Evolutionary conservation across 495 filamentous ascomycete genomes (phyloP).

Genomic region (Evernia prunastri): DNA sequence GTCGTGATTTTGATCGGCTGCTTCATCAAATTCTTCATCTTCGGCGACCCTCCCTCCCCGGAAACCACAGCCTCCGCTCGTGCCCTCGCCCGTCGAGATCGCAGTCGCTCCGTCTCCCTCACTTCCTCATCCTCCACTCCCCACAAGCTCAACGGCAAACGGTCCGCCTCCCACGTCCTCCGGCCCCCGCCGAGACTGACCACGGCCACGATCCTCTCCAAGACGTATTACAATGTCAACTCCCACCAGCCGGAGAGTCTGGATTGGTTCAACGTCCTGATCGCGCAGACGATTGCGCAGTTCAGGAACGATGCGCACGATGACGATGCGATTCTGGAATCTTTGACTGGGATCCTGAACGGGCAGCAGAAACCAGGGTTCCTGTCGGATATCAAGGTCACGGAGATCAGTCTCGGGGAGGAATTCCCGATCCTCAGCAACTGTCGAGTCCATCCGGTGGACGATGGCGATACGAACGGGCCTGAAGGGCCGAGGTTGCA

Average conservation of each 20-base stretch:
- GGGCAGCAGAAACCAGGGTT: conserved; percentile 80
- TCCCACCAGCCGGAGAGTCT: conserved; percentile 97
- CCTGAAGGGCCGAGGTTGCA: conserved; percentile 67
- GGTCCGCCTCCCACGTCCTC: conserved; percentile 66
- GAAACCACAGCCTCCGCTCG: conserved; percentile 63
- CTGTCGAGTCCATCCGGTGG: conserved; percentile 79
- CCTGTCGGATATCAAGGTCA: conserved; percentile 85
- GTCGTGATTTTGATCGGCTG: conserved; percentile 81
- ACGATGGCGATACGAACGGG: conserved; percentile 39
- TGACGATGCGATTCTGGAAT: conserved; percentile 88
- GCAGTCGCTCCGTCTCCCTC: conserved; percentile 60
- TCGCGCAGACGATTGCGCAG: conserved; percentile 95
- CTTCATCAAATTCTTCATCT: conserved; percentile 99
- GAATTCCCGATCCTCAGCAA: conserved; percentile 99
- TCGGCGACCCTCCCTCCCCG: conserved; percentile 81
- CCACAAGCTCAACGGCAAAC: conserved; percentile 53
- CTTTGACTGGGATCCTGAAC: conserved; percentile 82
- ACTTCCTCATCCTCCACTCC: conserved; percentile 30
- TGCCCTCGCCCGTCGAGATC: conserved; percentile 61
- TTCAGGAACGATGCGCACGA: conserved; percentile 80
- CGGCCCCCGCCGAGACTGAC: conserved; percentile 61
- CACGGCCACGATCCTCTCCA: conserved; percentile 83
- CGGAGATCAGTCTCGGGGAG: conserved; percentile 86
- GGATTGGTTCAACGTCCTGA: conserved; percentile 98
- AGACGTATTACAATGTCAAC: conserved; percentile 96